These are phyloP conservation scores for Apiospora malaysiana DNA, from an alignment of 2,329 filamentous ascomycete genomes.

Conservation along the genomic window DNA sequence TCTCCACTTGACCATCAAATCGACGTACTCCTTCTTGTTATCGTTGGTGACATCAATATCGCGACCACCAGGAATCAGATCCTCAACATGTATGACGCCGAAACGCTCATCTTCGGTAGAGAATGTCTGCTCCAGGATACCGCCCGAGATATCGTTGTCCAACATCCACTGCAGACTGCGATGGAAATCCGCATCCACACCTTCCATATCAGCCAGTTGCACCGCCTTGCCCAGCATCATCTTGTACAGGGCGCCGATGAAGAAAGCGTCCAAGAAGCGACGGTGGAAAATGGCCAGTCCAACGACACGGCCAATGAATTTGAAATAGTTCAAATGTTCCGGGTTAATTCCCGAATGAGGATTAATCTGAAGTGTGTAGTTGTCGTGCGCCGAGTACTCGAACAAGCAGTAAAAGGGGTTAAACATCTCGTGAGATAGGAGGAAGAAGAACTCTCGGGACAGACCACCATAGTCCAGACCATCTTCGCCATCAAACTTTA, in stretches of 20 bases:
- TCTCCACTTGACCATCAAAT: conserved; percentile 98
- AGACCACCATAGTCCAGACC: conserved; percentile 97
- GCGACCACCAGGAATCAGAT: conserved; percentile 87
- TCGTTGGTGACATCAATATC: conserved; percentile 97
- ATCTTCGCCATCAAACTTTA: conserved; percentile 99
- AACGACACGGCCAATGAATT: conserved; percentile 97
- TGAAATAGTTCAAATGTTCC: conserved; percentile 99
- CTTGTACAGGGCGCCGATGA: conserved; percentile 99
- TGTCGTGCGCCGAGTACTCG: conserved; percentile 99
- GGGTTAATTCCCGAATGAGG: conserved; percentile 99
- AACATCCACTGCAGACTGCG: conserved; percentile 96
- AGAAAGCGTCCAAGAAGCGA: conserved; percentile 97
- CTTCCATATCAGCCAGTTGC: conserved; percentile 93
- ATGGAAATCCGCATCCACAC: conserved; percentile 97
- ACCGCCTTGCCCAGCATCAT: conserved; percentile 98
- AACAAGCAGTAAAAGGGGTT: conserved; percentile 99
- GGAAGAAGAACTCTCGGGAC: conserved; percentile 98
- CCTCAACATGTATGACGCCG: conserved; percentile 90
- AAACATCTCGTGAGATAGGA: conserved; percentile 99
- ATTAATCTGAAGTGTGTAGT: conserved; percentile 99
- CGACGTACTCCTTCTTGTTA: conserved; percentile 99
- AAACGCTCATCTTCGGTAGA: conserved; percentile 97
- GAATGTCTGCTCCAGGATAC: conserved; percentile 93
- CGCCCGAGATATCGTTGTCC: conserved; percentile 93
- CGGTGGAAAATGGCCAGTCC: conserved; percentile 97